phyloP scores from a whole-genome alignment of 306 rosid species.

The Herpetospermum pedunculosum region DNA sequence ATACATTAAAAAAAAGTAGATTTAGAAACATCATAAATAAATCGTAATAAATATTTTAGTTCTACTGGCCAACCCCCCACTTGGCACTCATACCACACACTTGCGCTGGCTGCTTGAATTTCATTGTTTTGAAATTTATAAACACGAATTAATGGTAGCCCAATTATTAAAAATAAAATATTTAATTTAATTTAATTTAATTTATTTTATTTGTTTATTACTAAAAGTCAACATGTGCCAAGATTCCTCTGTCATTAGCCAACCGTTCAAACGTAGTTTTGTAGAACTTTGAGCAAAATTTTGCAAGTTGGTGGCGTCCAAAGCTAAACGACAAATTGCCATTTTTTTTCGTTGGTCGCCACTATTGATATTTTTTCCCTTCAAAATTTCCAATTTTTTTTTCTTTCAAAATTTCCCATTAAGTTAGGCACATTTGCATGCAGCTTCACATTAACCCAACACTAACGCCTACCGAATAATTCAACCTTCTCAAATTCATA shows the following conservation, averaged over 20 bases:
- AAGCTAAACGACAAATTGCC: neutral
- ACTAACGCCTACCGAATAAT: neutral
- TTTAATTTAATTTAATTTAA: neutral
- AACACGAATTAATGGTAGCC: neutral
- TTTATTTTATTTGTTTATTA: too few relatives aligned
- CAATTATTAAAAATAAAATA: neutral
- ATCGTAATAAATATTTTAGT: neutral
- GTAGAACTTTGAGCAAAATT: neutral
- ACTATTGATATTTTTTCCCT: neutral
- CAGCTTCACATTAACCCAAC: neutral
- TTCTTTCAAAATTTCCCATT: neutral
- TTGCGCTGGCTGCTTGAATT: neutral
- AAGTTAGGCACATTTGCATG: constrained; percentile 1
- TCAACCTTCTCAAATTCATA: neutral
- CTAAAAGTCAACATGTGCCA: constrained; percentile 12
- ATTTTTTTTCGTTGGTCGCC: neutral
- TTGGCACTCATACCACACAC: neutral
- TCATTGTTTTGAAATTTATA: neutral
- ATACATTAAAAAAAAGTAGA: too few relatives aligned
- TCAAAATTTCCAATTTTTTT: too few relatives aligned
- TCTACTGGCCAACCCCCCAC: neutral
- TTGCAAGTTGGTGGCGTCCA: neutral
- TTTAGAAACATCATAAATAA: neutral
- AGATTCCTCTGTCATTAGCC: neutral
- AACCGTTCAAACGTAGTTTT: constrained; percentile 8